A percentile compares a stretch with the other conserved stretches of the same genome.
Conservation (phyloP, 129 eudicot genomes). For the Solidago caesia region DNA sequence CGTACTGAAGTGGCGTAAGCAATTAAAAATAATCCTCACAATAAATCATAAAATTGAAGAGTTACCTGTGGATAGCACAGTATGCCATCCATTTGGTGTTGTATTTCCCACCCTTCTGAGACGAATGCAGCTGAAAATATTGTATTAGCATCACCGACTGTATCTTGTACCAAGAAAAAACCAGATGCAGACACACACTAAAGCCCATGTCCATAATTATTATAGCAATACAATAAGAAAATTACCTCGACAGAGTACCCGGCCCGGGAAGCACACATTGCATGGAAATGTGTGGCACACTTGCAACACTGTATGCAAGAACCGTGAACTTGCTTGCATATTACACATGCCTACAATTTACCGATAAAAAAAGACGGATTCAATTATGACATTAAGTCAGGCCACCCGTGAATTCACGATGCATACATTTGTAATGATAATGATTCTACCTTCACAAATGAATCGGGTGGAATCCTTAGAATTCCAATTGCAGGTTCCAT, state of each 20-base stretch:
- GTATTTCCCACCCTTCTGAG: conserved; percentile 60
- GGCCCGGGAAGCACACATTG: conserved; percentile 80
- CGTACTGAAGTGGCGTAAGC: neutral
- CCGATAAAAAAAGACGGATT: neutral
- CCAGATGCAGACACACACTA: neutral
- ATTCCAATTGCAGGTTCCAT: conserved; percentile 98
- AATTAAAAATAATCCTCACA: too few species aligned
- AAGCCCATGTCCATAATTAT: neutral
- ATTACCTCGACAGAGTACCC: conserved; percentile 92
- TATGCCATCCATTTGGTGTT: conserved; percentile 68
- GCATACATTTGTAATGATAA: neutral
- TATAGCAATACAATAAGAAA: neutral
- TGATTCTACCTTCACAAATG: conserved; percentile 70
- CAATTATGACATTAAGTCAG: neutral
- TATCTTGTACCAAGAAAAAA: neutral
- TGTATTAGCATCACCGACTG: neutral
- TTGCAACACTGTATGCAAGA: conserved; percentile 90
- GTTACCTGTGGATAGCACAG: conserved; percentile 80
- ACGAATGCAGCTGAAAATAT: conserved; percentile 63
- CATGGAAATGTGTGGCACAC: conserved; percentile 85
- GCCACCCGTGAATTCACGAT: neutral
- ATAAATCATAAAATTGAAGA: neutral
- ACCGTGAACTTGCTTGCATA: conserved; percentile 91
- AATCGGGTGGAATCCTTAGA: conserved; percentile 55
- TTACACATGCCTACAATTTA: conserved; percentile 61